These are phyloP conservation scores for Gynostemma pentaphyllum DNA, from an alignment of 306 rosid genomes.

Conservation along the genomic window DNA sequence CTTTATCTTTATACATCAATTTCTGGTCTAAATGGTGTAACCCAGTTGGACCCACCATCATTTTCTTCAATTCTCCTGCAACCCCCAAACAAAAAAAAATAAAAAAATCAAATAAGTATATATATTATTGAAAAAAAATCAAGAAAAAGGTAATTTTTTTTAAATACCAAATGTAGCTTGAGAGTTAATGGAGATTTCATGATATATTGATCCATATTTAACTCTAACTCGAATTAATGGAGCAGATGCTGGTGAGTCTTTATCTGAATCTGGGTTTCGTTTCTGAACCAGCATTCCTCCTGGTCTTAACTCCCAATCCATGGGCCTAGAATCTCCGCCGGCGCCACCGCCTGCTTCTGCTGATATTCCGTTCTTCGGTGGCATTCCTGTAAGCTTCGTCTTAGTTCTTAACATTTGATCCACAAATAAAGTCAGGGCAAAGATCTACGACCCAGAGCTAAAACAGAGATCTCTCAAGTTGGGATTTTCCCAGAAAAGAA, in stretches of 20 bases:
- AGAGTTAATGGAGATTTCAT: constrained; percentile 46
- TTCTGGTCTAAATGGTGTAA: constrained; percentile 62
- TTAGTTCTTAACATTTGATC: constrained; percentile 43
- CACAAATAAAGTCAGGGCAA: no score
- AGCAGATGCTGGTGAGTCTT: constrained; percentile 14
- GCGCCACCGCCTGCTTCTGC: constrained; percentile 19
- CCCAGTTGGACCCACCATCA: constrained; percentile 46
- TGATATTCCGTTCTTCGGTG: constrained; percentile 20
- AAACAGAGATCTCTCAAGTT: no score
- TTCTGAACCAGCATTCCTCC: no score
- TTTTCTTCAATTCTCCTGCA: constrained; percentile 88
- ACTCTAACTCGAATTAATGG: constrained; percentile 49
- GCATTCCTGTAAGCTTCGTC: constrained; percentile 27
- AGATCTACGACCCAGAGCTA: no score
- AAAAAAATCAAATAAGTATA: neutral
- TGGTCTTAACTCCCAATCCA: no score
- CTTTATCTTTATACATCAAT: constrained; percentile 62
- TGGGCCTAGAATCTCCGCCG: constrained; percentile 7
- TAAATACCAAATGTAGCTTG: constrained; percentile 89
- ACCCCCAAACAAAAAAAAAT: neutral
- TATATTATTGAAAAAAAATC: neutral
- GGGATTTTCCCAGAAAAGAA: neutral
- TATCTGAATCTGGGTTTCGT: constrained; percentile 51
- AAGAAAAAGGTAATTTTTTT: neutral
- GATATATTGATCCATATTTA: constrained; percentile 45